Evolutionary conservation across 441 rosid species (phyloP).

Genomic region (Kokia cookei): DNA sequence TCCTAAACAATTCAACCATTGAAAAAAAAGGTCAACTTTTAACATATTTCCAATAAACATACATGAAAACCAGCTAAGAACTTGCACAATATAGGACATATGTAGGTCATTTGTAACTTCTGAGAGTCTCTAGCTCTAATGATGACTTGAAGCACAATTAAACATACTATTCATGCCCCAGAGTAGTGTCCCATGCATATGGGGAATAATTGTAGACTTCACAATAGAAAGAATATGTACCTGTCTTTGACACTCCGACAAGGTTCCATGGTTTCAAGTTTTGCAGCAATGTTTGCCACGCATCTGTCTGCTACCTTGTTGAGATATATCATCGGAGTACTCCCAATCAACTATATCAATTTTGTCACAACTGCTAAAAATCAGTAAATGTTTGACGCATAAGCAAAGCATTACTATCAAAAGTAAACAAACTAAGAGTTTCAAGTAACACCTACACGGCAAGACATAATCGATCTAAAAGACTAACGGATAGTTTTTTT

Average conservation of each 20-base stretch:
- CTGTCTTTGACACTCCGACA: constrained; percentile 91
- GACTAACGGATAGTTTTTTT: neutral
- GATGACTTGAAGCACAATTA: neutral
- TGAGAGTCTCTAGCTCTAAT: neutral
- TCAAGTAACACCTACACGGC: neutral
- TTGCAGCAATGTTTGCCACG: constrained; percentile 80
- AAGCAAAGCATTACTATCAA: constrained; percentile 2
- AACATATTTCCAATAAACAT: neutral
- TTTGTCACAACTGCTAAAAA: constrained; percentile 22
- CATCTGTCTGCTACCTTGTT: constrained; percentile 76
- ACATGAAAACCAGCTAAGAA: neutral
- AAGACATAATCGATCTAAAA: neutral
- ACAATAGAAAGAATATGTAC: constrained; percentile 24
- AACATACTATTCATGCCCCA: neutral
- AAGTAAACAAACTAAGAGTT: neutral
- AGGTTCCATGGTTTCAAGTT: constrained; percentile 95
- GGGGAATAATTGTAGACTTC: neutral
- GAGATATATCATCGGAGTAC: constrained; percentile 90
- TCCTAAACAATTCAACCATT: constrained; percentile 38
- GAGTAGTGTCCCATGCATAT: neutral
- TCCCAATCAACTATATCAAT: constrained; percentile 74
- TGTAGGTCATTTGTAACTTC: neutral
- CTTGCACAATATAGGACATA: neutral
- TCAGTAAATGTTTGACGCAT: constrained; percentile 19
- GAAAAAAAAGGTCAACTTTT: neutral